Evolutionary conservation across 2,329 filamentous ascomycete species (phyloP).

Genomic region (Aspergillus sp.): DNA sequence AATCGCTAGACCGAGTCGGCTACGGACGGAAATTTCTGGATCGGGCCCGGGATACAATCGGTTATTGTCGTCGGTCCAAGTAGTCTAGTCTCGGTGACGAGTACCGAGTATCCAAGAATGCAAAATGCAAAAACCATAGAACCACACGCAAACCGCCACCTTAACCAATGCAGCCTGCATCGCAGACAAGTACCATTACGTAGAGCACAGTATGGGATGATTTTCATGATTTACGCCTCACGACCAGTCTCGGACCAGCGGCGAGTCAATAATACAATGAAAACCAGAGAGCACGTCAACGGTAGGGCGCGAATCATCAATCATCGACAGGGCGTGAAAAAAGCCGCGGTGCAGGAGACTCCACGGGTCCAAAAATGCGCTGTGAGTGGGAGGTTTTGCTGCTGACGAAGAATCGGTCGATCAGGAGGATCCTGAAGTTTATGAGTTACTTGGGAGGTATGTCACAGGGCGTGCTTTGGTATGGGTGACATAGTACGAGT

Average conservation of each 20-base stretch:
- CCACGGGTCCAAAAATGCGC: neutral
- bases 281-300: neutral
- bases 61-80: neutral
- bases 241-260: neutral
- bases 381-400: no score
- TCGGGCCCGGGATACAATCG: neutral
- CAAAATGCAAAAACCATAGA: neutral
- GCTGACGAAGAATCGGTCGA: neutral
- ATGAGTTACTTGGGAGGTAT: neutral
- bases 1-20: neutral
- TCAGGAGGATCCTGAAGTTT: neutral
- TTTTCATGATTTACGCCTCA: neutral
- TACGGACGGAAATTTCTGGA: neutral
- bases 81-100: neutral
- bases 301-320: neutral
- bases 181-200: no score
- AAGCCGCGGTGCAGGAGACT: no score
- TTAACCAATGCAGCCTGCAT: no score
- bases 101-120: slow-evolving; percentile 10
- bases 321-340: neutral
- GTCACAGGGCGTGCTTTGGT: neutral
- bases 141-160: no score
- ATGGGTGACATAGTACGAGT: neutral
- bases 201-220: neutral
- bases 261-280: neutral